These are phyloP conservation scores for Brassica balearica DNA, from an alignment of 441 rosid species.

Conservation along the genomic window DNA sequence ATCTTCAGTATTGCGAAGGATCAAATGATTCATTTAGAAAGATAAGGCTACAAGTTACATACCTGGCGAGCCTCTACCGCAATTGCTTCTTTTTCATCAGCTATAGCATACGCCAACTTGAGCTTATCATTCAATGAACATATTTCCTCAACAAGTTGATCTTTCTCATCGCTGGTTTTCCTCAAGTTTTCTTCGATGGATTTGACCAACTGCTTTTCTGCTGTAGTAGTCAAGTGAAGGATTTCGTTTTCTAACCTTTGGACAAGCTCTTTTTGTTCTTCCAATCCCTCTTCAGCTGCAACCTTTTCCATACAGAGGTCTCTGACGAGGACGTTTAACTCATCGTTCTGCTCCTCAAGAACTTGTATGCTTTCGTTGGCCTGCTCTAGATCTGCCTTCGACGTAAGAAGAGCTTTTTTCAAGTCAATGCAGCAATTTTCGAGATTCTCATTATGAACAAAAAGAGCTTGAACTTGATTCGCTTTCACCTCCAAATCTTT, in stretches of 20 bases:
- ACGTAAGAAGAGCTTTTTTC: conserved; percentile 58
- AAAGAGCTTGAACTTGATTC: conserved; percentile 65
- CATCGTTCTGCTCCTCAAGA: conserved; percentile 73
- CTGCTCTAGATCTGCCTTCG: conserved; percentile 63
- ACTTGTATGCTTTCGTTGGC: conserved; percentile 62
- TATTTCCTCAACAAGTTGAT: conserved; percentile 67
- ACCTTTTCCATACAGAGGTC: conserved; percentile 72
- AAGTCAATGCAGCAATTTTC: conserved; percentile 60
- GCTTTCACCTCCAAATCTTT: conserved; percentile 73
- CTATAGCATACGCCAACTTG: conserved; percentile 72
- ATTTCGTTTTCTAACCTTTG: conserved; percentile 83
- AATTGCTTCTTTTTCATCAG: conserved; percentile 92
- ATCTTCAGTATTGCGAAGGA: conserved; percentile 9
- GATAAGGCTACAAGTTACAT: conserved; percentile 26
- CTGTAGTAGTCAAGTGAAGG: conserved; percentile 59
- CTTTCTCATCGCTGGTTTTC: conserved; percentile 61
- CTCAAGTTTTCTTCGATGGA: conserved; percentile 61
- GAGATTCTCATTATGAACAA: conserved; percentile 57
- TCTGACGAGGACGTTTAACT: conserved; percentile 66
- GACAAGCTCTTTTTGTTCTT: conserved; percentile 74
- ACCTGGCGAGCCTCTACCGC: conserved; percentile 91
- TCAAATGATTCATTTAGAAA: conserved; percentile 21
- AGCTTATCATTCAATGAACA: conserved; percentile 68
- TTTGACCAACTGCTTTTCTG: conserved; percentile 61
- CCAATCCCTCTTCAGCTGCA: conserved; percentile 74